Conservation (phyloP, 176 grass and related monocot genomes). For the Oryza coarctata region DNA sequence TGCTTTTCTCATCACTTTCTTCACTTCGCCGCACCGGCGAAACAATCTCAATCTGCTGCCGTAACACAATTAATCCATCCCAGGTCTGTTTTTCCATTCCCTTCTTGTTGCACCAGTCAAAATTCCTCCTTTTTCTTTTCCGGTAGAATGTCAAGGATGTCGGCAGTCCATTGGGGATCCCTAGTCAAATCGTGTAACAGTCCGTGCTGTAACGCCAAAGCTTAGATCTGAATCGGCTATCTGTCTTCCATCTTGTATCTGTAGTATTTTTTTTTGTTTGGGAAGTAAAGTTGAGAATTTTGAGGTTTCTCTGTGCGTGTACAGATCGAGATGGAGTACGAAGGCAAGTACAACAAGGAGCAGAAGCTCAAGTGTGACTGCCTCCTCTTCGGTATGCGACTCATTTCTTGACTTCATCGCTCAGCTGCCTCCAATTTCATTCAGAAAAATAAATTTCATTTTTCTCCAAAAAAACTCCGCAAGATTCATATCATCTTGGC, state of each 20-base stretch:
- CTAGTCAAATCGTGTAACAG: neutral
- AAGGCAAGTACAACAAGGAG: conserved; percentile 34
- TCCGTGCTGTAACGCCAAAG: neutral
- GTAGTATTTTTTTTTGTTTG: neutral
- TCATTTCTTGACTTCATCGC: neutral
- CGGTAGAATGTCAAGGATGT: neutral
- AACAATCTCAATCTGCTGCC: neutral
- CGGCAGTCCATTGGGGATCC: neutral
- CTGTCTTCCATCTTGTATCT: neutral
- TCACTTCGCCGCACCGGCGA: neutral
- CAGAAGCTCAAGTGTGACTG: conserved; percentile 59
- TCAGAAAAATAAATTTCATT: neutral
- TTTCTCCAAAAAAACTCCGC: neutral
- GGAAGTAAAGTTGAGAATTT: neutral
- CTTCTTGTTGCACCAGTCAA: neutral
- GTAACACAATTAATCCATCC: neutral
- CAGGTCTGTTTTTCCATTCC: neutral
- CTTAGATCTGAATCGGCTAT: conserved; percentile 17
- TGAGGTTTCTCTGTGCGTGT: neutral
- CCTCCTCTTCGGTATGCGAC: conserved; percentile 76
- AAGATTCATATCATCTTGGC: neutral
- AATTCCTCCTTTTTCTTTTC: neutral
- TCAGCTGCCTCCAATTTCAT: neutral
- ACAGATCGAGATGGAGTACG: conserved; percentile 65
- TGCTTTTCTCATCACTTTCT: neutral